A percentile compares a stretch with the other conserved stretches of the same genome.
Conservation (phyloP, 139 green algal species). For the Chlamydomonas sphaeroides region DNA sequence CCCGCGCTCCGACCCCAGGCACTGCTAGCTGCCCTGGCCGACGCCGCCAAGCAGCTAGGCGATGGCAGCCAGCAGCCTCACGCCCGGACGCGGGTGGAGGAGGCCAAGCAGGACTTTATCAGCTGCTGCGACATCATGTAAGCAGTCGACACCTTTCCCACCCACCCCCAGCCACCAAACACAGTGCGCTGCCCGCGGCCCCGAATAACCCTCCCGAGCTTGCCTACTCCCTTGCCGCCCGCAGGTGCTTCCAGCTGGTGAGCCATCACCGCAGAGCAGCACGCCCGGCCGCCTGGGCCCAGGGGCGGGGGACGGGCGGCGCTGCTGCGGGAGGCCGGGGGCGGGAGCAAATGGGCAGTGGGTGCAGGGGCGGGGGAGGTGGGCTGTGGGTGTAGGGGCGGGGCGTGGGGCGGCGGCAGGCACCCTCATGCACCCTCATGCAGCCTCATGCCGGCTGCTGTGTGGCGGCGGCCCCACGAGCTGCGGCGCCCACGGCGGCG, state of each 20-base stretch:
- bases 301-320: too few relatives aligned
- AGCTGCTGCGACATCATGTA: constrained; percentile 41
- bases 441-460: too few relatives aligned
- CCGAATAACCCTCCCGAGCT: not conserved
- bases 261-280: not conserved
- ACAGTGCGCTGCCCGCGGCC: too few relatives aligned
- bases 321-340: too few relatives aligned
- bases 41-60: constrained; percentile 32
- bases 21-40: constrained; percentile 8
- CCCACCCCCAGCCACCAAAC: too few relatives aligned
- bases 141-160: not conserved
- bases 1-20: not conserved
- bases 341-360: not conserved
- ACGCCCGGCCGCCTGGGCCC: too few relatives aligned
- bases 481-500: too few relatives aligned
- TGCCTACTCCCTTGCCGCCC: not conserved
- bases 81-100: constrained; percentile 15
- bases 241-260: constrained; percentile 41
- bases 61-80: constrained; percentile 29
- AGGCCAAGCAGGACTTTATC: constrained; percentile 37
- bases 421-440: too few relatives aligned
- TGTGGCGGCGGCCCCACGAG: too few relatives aligned
- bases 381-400: too few relatives aligned
- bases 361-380: too few relatives aligned
- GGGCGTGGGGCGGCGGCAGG: too few relatives aligned